Conservation (phyloP, 108 stramenopile species). For the Epithemia pelagica region DNA sequence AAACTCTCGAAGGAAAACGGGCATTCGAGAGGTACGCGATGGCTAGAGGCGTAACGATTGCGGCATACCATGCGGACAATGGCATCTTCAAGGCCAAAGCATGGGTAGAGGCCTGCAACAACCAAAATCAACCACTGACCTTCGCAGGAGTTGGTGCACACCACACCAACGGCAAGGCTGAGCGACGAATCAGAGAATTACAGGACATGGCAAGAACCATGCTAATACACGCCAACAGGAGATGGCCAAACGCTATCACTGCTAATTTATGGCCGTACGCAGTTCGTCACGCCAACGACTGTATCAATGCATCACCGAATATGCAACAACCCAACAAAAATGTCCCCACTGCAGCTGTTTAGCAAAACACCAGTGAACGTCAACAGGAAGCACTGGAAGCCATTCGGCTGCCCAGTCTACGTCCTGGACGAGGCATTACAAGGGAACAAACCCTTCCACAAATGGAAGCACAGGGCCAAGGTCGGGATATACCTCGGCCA, state of each 20-base stretch:
- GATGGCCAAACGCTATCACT: constrained; percentile 27
- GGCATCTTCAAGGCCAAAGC: constrained; percentile 31
- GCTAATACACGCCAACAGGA: constrained; percentile 29
- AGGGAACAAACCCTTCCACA: constrained; percentile 8
- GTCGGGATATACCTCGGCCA: constrained; percentile 24
- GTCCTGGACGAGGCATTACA: not conserved
- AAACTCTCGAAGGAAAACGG: constrained; percentile 27
- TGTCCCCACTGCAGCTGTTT: constrained; percentile 14
- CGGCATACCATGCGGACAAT: constrained; percentile 51
- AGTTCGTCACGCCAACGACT: constrained; percentile 22
- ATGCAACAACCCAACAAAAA: constrained; percentile 4
- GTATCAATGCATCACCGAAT: constrained; percentile 8
- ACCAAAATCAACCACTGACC: constrained; percentile 20
- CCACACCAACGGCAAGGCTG: constrained; percentile 44
- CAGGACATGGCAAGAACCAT: constrained; percentile 38
- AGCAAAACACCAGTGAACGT: not conserved
- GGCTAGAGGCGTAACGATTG: constrained; percentile 9
- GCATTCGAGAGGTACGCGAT: constrained; percentile 29
- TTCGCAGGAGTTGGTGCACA: constrained; percentile 49
- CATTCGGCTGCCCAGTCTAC: constrained; percentile 27
- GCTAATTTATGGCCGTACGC: constrained; percentile 14
- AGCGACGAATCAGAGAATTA: constrained; percentile 25
- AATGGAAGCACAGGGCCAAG: constrained; percentile 19
- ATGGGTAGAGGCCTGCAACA: constrained; percentile 12
- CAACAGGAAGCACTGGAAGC: constrained; percentile 13